Percentiles rank a stretch among this genome's conserved stretches.
phyloP scores from a whole-genome alignment of 768 basidiomycete genomes.

The Lentinula guzmanii region DNA sequence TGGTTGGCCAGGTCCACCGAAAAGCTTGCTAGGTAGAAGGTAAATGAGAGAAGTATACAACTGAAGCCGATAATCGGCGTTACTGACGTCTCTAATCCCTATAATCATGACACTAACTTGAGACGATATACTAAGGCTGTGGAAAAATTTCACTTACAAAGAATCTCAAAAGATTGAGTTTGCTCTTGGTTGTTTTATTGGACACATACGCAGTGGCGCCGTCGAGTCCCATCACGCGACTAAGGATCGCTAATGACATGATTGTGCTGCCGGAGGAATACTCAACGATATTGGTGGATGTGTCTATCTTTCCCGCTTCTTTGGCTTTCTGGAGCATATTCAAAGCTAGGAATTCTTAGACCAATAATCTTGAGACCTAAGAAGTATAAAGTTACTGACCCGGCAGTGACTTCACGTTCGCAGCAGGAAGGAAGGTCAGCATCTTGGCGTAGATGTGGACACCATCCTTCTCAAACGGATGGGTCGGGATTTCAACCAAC shows the following conservation, averaged over 20 bases:
- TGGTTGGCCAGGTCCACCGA: slow-evolving; percentile 17
- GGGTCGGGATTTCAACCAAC: slow-evolving; percentile 17
- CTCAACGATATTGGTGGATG: slow-evolving; percentile 17
- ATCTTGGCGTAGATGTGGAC: slow-evolving; percentile 18
- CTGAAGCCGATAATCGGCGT: not conserved
- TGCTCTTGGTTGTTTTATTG: slow-evolving; percentile 17
- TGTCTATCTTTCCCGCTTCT: slow-evolving; percentile 14
- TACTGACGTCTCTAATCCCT: not conserved
- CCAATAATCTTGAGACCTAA: not conserved
- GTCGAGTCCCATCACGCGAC: slow-evolving; percentile 15
- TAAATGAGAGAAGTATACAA: not conserved
- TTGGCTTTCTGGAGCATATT: slow-evolving; percentile 18
- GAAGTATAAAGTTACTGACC: slow-evolving; percentile 7
- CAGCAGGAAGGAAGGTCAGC: slow-evolving; percentile 16
- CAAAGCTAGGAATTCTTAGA: slow-evolving; percentile 9
- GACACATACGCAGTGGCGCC: slow-evolving; percentile 18
- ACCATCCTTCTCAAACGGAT: slow-evolving; percentile 11
- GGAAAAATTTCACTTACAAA: slow-evolving; percentile 13
- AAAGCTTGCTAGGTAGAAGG: slow-evolving; percentile 12
- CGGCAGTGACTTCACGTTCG: slow-evolving; percentile 18
- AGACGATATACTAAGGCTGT: not conserved
- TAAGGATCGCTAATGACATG: slow-evolving; percentile 17
- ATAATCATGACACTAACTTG: not conserved
- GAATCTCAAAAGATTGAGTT: slow-evolving; percentile 17
- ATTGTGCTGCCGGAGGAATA: slow-evolving; percentile 20